These are phyloP conservation scores for Botrytis byssoidea DNA, from an alignment of 2,329 filamentous ascomycete species.

Conservation along the genomic window DNA sequence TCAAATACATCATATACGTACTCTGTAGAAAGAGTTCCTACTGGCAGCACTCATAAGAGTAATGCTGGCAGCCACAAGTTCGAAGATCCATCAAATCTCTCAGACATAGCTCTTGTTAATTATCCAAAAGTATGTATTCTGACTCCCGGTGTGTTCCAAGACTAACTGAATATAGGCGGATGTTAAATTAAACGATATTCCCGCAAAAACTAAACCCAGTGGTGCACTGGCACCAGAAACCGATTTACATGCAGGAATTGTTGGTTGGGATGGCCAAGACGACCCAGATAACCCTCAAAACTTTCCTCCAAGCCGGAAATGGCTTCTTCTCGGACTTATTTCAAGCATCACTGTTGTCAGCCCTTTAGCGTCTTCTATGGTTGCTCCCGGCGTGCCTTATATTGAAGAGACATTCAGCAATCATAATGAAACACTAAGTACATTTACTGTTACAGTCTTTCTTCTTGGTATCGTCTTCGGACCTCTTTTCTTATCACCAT, in stretches of 20 bases:
- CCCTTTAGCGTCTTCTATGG: conserved; percentile 43
- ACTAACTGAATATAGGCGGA: conserved; percentile 2
- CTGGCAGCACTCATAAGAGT: conserved; percentile 6
- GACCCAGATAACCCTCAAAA: conserved; percentile 26
- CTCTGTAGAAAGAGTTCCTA: conserved; percentile 8
- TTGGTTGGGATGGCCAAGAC: conserved; percentile 26
- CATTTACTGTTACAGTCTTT: conserved; percentile 47
- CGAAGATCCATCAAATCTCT: background rate
- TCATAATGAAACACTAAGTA: conserved; percentile 20
- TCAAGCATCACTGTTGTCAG: conserved; percentile 28
- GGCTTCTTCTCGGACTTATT: conserved; percentile 20
- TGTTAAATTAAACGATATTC: background rate
- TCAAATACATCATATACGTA: conserved; percentile 8
- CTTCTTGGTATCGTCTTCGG: conserved; percentile 58
- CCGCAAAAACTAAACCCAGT: background rate
- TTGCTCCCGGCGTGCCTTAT: conserved; percentile 42
- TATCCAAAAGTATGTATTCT: conserved; percentile 10
- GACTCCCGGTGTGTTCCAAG: background rate
- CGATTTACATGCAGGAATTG: conserved; percentile 47
- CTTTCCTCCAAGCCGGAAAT: conserved; percentile 20
- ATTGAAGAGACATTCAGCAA: conserved; percentile 29
- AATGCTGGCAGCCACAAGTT: background rate
- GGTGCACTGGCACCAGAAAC: conserved; percentile 10
- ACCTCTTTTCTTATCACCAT: conserved; percentile 55
- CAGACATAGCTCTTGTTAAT: conserved; percentile 9